Base-by-base conservation (phyloP, 2,329 filamentous ascomycete species). In the Colletotrichum theobromicola region DNA sequence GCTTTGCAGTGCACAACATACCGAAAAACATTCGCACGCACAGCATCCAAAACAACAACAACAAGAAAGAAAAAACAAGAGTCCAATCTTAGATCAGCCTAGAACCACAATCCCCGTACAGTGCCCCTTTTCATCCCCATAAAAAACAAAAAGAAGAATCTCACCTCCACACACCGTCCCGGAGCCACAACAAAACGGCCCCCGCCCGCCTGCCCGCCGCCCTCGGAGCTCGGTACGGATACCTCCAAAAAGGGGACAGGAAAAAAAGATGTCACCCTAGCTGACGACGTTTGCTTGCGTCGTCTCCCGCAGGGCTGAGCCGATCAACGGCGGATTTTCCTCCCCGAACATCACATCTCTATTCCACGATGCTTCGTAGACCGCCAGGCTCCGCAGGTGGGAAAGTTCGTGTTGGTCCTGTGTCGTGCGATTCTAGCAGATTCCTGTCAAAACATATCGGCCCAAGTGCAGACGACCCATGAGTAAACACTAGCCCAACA, bases 251-350 rank as follows among this genome's bases (percentile, higher is more conserved):
- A 21, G 57, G 18, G 10, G 13, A 32, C 28, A 30, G n/a, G 30
- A 70, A 15, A 10, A 9, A 55, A 10, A 35, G 55, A 62, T 71
- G 67, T 62, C 42, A 60, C 24, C 60, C 32, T 21, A 37, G 62
- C 72, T 63, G 72, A 74, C 68, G 72, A 74, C 42, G 53, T 42
- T 35, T 26, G 42, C 42, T 67, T 67, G 72, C 72, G 62, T 74
- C 72, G 72, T 57, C 60, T 35, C 32, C 64, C 46, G 46, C 72
- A 74, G 62, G 62, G 72, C 72, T 72, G 68, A 74, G 72, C 28
- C 57, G 68, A 24, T 62, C 18, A 46, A 46, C 1, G 42, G 42
- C 5, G 42, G n/a, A n/a, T n/a, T 0, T 21, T 21, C 42, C 42
- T 46, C 10, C n/a, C 42, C n/a, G n/a, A 46, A 0, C n/a, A 46